Base-by-base conservation (phyloP, 441 rosid genomes). In the Populus hybrid region DNA sequence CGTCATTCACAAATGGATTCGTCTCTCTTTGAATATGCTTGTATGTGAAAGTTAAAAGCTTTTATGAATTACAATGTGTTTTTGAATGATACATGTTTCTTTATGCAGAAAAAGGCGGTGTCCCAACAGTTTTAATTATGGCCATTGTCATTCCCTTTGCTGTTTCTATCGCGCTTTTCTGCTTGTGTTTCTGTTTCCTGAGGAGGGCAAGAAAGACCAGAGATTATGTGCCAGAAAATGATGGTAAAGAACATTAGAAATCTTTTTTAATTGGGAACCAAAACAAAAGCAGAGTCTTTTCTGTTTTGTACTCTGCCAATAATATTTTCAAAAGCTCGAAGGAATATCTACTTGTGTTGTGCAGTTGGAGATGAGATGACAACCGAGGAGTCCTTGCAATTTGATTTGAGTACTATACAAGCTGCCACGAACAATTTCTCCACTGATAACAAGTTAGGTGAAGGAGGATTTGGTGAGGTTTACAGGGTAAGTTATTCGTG, bases 391-490 rank as follows among this genome's bases (percentile, higher is more conserved):
- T 82, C 91, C 12, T 61, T 84, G 69, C 92, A 87, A 57, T 82
- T 88, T 72, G 89, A 85, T 78, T 84, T 91, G 69, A 79, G 73
- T 34, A 77, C 85, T 32, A 73, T 94, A 18, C 85, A 81, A 64
- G 76, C 65, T 4, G 98, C 97, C 8, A 92, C 97, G 0, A 36
- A 83, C 3, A 82, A 86, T 38, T 92, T 92, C 35, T 77, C 92
- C 1, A 74, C 71, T 3, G 70, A 83, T 18, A 87, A 88, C 64
- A 88, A 87, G 79, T 82, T 92, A 9, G 97, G 97, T 9, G 87
- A 85, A 80, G 97, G 98, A n/a, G 98, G 95, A 59, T 94, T 91
- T 63, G 98, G 98, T 24, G 54, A 76, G n/a, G 99, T 95, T 64
- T 93, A 90, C 81, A 87, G 86, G 98, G 97, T 95, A 84, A 80